Evolutionary conservation across 2,329 filamentous ascomycete genomes (phyloP).

Genomic region (Daldinia sp.): DNA sequence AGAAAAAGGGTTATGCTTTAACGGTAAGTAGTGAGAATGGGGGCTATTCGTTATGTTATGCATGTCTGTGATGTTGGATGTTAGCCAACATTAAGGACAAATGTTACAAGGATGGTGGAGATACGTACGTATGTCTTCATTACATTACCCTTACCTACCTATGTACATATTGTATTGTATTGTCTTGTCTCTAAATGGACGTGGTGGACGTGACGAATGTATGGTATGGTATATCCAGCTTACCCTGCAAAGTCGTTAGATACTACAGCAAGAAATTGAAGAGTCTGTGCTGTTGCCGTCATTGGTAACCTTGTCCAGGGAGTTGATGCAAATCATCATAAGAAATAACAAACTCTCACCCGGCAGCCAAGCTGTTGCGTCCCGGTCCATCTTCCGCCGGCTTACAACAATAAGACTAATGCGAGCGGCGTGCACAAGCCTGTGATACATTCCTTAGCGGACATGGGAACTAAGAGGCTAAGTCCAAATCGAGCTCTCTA

Average conservation of each 20-base stretch:
- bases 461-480: slow-evolving; percentile 18
- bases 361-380: slow-evolving; percentile 42
- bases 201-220: background rate
- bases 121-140: slow-evolving; percentile 24
- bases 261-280: slow-evolving; percentile 15
- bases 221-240: slow-evolving; percentile 2
- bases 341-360: slow-evolving; percentile 36
- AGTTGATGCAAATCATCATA: slow-evolving; percentile 47
- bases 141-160: slow-evolving; percentile 2
- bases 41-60: slow-evolving; percentile 19
- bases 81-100: slow-evolving; percentile 1
- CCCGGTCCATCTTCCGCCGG: slow-evolving; percentile 41
- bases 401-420: slow-evolving; percentile 24
- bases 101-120: slow-evolving; percentile 13
- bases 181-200: too few relatives aligned
- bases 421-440: slow-evolving; percentile 6
- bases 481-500: slow-evolving; percentile 31
- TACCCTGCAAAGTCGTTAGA: slow-evolving; percentile 5
- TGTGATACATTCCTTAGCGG: slow-evolving; percentile 26
- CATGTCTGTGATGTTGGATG: slow-evolving; percentile 30
- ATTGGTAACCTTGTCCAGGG: slow-evolving; percentile 37
- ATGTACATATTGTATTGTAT: background rate
- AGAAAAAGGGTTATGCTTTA: slow-evolving; percentile 21
- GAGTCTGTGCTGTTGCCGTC: slow-evolving; percentile 33
- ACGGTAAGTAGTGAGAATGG: slow-evolving; percentile 4